phyloP scores from a whole-genome alignment of 2,329 filamentous ascomycete genomes.

The Ophiostoma tasmaniense region DNA sequence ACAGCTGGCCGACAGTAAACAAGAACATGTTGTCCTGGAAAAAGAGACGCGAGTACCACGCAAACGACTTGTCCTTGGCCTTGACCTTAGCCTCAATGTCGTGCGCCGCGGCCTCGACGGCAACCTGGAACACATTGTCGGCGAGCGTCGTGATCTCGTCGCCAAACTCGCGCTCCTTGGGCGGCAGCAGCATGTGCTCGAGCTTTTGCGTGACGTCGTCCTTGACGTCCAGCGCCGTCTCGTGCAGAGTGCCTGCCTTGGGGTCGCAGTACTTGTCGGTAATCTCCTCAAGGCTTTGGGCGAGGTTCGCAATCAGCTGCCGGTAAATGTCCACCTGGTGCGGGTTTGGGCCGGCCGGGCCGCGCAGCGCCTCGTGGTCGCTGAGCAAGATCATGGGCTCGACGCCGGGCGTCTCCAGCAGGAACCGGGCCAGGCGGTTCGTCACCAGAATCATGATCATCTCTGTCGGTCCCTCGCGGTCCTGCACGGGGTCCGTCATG shows the following conservation, averaged over 20 bases:
- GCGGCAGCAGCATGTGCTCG: constrained; percentile 38
- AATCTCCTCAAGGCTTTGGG: constrained; percentile 36
- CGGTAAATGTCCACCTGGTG: constrained; percentile 36
- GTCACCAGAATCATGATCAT: constrained; percentile 50
- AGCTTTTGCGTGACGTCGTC: constrained; percentile 43
- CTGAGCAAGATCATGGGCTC: constrained; percentile 43
- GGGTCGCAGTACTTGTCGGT: constrained; percentile 44
- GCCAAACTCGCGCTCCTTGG: constrained; percentile 40
- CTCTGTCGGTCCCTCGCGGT: constrained; percentile 50
- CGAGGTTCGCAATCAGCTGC: constrained; percentile 34
- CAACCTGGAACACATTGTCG: constrained; percentile 49
- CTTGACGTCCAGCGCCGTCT: constrained; percentile 40
- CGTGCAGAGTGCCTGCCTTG: constrained; percentile 44
- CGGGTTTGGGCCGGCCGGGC: constrained; percentile 22
- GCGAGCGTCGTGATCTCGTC: constrained; percentile 41
- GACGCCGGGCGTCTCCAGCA: constrained; percentile 40
- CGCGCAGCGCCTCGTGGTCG: constrained; percentile 29
- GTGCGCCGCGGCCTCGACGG: constrained; percentile 41
- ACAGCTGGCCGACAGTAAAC: constrained; percentile 47
- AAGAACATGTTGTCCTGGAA: constrained; percentile 50
- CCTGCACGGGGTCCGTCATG: constrained; percentile 41
- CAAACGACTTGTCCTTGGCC: constrained; percentile 39
- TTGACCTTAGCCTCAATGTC: constrained; percentile 37
- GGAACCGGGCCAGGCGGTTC: constrained; percentile 42
- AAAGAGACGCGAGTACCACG: constrained; percentile 47